Percentiles rank a stretch among this genome's conserved stretches.
Conservation (phyloP, 2,329 filamentous ascomycete genomes). For the Microcyclosporella mali region DNA sequence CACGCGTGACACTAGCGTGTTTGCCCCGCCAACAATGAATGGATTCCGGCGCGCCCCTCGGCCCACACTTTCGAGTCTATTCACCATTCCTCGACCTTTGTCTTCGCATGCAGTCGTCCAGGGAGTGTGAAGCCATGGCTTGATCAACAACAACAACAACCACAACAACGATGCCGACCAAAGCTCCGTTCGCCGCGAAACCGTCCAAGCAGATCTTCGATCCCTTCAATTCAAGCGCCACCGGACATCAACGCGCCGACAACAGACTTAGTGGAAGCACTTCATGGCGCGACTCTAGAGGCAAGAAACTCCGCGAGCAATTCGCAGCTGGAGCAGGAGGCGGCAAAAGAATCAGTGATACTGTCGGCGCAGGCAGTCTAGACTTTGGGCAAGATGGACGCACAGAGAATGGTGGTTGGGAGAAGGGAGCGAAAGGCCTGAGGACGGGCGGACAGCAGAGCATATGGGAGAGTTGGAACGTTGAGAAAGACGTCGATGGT, state of each 20-base stretch:
- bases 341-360: constrained; percentile 55
- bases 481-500: constrained; percentile 17
- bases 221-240: constrained; percentile 92
- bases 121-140: too few species aligned
- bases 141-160: constrained; percentile 5
- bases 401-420: constrained; percentile 49
- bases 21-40: too few species aligned
- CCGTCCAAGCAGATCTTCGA: constrained; percentile 26
- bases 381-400: constrained; percentile 47
- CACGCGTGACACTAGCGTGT: too few species aligned
- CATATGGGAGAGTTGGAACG: constrained; percentile 30
- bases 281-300: constrained; percentile 66
- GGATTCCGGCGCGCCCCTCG: too few species aligned
- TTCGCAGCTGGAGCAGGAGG: constrained; percentile 55
- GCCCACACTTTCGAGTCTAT: too few species aligned
- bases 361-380: constrained; percentile 58
- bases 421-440: constrained; percentile 43
- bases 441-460: constrained; percentile 44
- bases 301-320: constrained; percentile 63
- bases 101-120: too few species aligned
- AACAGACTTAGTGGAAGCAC: constrained; percentile 55
- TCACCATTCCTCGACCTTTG: too few species aligned
- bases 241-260: constrained; percentile 71
- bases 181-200: constrained; percentile 23
- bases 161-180: constrained; percentile 14